Conservation (phyloP, 345 rosid genomes). For the Melaleuca quinquenervia region DNA sequence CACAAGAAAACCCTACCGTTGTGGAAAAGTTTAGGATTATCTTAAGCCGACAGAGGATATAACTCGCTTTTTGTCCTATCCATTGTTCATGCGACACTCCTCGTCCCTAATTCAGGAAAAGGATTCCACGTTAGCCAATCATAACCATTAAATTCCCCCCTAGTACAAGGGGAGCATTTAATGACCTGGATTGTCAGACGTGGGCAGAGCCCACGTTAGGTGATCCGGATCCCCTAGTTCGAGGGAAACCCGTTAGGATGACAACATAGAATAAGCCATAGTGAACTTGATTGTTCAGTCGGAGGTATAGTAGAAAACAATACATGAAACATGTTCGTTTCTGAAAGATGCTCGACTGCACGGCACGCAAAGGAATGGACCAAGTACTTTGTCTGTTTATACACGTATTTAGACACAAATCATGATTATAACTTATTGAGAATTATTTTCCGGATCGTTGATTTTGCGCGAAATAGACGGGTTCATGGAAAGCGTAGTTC, state of each 20-base stretch:
- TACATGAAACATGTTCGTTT: rapidly evolving
- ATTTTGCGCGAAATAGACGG: background rate
- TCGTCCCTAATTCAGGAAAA: background rate
- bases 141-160: too few relatives aligned
- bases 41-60: background rate
- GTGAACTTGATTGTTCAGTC: background rate
- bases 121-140: too few relatives aligned
- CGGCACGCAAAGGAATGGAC: background rate
- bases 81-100: background rate
- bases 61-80: background rate
- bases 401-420: background rate
- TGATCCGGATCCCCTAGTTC: too few relatives aligned
- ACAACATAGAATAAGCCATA: background rate
- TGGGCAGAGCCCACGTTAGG: too few relatives aligned
- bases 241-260: background rate
- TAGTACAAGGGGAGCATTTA: too few relatives aligned
- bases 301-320: background rate
- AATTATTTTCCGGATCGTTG: rapidly evolving
- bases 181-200: too few relatives aligned
- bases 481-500: background rate
- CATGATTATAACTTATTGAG: background rate
- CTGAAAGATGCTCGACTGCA: background rate
- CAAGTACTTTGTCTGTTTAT: background rate
- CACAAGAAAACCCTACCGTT: background rate
- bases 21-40: background rate